Evolutionary conservation across 2,329 filamentous ascomycete species (phyloP), one percentile per base, ranked within the genome.

Genomic region (Apiospora kogelbergensis): DNA sequence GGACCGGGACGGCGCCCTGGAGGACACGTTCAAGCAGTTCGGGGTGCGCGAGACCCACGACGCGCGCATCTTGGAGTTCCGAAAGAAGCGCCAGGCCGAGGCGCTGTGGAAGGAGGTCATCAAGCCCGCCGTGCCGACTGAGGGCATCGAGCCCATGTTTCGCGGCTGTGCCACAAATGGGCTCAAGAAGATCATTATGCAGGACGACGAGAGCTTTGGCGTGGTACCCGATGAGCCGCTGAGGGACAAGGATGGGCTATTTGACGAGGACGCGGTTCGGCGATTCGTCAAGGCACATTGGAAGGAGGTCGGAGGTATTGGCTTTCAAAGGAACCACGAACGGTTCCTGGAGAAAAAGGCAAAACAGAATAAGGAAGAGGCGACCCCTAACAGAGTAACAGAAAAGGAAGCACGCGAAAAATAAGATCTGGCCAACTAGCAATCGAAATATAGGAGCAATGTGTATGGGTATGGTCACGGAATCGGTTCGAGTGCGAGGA

Each of bases 21-120:
- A 83, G 0, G 83, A 88, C 65, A 89, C 87, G 0, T 84, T 93
- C 37, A 75, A 73, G 0, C 74, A 71, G 2, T 93, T 92, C 71
- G 78, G 78, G 30, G 79, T 84, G 4, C 76, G 78, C 15, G 66
- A 73, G 0, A 82, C 83, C 44, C 91, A 88, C 72, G 73, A 81
- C 0, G 67, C 71, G 0, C 82, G 81, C 6, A 77, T 86, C 6
- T 71, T 66, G 0, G 80, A 79, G 0, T 89, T 84, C 77, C 76
- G 80, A 11, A 69, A 77, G 1, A 78, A 84, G 67, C 78, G 79
- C 30, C 79, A 85, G 64, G 74, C 74, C 2, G 76, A 84, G 9
- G 77, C 78, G 46, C 78, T 90, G 15, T 84, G 82, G 80, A 81
- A 78, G 13, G 74, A 77, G 1, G 76, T 86, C n/a, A 84, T 85